Base-by-base conservation (phyloP, 345 rosid species). In the Sonneratia alba region DNA sequence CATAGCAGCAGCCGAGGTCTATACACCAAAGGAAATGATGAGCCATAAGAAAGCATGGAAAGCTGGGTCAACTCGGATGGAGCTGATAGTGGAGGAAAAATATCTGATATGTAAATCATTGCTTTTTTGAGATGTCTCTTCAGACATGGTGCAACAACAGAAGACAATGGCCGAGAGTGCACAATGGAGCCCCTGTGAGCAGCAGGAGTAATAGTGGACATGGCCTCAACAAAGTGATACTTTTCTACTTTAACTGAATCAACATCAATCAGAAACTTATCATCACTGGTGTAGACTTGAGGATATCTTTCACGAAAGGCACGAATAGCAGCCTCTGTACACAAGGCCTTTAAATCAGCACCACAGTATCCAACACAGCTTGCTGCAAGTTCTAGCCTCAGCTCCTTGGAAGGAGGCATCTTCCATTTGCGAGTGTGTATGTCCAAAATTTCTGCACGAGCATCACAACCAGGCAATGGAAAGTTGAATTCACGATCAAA, bases 341-440 rank as follows among this genome's bases (percentile, higher is more conserved):
- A 92, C 73, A 95, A 71, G 51, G 99, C 98, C 81, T 92, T 95
- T 59, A 95, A 81, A 87, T 95, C 99, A 75, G 99, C 99, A 83
- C 99, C 99, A 82, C 99, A 95, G 78, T 92, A 95, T 73, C 98
- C 99, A 21, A 95, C 97, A 85, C 99, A 95, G 80, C 87, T 90
- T 80, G 98, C 96, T 49, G 99, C 99, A 62, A 95, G 91, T 79
- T 92, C 99, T 73, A 73, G 81, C 81, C 87, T 92, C 61, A 90
- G 86, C 78, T 95, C 99, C 72, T 70, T 83, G 59, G 89, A 81
- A 71, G 98, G 99, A 79, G 99, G 99, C 70, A 84, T 84, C 80
- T 84, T 92, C 99, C 99, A 95, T 79, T 90, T 95, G 45, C 98
- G 98, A 79, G 99, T 89, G 82, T 95, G 99, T 66, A 95, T 95